Evolutionary conservation across 2,329 filamentous ascomycete species (phyloP), one percentile per base, ranked within the genome.

Genomic region (Aspergillus puulaauensis): DNA sequence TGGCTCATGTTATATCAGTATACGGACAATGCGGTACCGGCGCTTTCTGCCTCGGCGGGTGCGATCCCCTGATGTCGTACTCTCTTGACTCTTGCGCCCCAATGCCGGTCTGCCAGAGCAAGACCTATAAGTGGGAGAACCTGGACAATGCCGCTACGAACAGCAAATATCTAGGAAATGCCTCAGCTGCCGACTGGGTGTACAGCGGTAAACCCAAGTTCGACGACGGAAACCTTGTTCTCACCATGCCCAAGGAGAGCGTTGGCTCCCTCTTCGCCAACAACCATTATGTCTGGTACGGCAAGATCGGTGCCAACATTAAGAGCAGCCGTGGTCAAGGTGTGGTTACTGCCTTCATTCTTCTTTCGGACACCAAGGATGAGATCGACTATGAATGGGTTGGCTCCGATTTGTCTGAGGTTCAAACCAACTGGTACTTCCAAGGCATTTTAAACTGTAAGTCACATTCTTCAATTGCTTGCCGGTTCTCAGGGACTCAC

Each of bases 371-470:
- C 70, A 90, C 96, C 70, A 96, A 97, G 82, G 95, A 99, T 71
- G 95, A 99, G 77, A 96, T 99, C 69, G 95, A 99, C 79, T 98
- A 91, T 73, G 95, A 99, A 75, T 98, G 90, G 73, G 84, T 99
- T 54, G 95, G 95, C 64, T 84, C 84, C 45, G 90, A 97, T 70
- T 80, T 96, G 61, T 71, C 80, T 47, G 84, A 83, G 61, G 90
- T 89, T 17, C 93, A 99, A 80, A 95, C 92, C 72, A 99, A 99
- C 80, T 99, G 87, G 81, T 99, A 97, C 79, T 97, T 89, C 79
- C 93, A 97, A 79, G 95, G 95, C 70, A 88, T 97, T 62, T 88
- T 91, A 40, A 83, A 93, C 74, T 98, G 91, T 96, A 81, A 81
- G 90, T 79, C n/a, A 19, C 19, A 12, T n/a, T 17, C 21, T 47